Evolutionary conservation across 2,329 filamentous ascomycete species (phyloP).

Genomic region (Neonectria hederae): DNA sequence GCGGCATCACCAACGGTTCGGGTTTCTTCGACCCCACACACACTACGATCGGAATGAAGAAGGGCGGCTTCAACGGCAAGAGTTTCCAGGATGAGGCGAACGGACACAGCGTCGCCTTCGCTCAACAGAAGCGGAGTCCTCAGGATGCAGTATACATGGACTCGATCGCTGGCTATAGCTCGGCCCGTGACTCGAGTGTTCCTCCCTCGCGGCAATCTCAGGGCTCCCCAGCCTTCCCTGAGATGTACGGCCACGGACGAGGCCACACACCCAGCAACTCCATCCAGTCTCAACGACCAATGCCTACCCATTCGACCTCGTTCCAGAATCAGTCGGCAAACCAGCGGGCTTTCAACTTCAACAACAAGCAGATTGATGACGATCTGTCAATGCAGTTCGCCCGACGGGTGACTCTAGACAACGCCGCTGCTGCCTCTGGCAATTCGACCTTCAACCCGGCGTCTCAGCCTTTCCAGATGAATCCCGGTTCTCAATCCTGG

Average conservation of each 20-base stretch:
- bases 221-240: slow-evolving; percentile 50
- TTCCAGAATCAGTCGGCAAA: slow-evolving; percentile 56
- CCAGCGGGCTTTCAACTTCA: slow-evolving; percentile 49
- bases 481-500: slow-evolving; percentile 60
- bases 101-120: slow-evolving; percentile 39
- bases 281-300: slow-evolving; percentile 57
- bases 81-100: slow-evolving; percentile 39
- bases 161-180: slow-evolving; percentile 40
- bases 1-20: slow-evolving; percentile 54
- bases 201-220: slow-evolving; percentile 66
- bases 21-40: slow-evolving; percentile 58
- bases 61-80: slow-evolving; percentile 36
- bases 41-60: slow-evolving; percentile 55
- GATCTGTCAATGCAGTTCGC: slow-evolving; percentile 49
- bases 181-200: slow-evolving; percentile 64
- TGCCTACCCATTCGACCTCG: slow-evolving; percentile 56
- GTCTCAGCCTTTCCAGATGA: slow-evolving; percentile 56
- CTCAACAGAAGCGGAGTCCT: slow-evolving; percentile 45
- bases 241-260: slow-evolving; percentile 42
- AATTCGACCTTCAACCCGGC: slow-evolving; percentile 42
- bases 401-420: slow-evolving; percentile 49
- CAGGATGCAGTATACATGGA: slow-evolving; percentile 56
- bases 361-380: slow-evolving; percentile 51
- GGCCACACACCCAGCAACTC: slow-evolving; percentile 56
- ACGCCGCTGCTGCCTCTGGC: slow-evolving; percentile 31